Evolutionary conservation across 352 stramenopile genomes (phyloP).

Genomic region (Phytophthora pseudosyringae): DNA sequence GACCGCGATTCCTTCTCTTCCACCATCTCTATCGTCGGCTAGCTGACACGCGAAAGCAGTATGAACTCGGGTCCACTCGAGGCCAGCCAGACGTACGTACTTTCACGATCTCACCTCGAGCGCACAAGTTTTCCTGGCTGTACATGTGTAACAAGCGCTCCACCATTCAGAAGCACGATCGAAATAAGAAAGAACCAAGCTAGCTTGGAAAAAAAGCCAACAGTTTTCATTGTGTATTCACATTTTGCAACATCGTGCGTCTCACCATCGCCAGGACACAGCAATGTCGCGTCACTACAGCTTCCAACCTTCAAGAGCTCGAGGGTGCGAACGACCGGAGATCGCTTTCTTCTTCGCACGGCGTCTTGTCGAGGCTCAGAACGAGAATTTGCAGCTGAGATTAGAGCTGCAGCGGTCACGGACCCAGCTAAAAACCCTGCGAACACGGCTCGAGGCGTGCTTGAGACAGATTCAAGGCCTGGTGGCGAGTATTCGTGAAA

Average conservation of each 20-base stretch:
- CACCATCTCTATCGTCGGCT: conserved; percentile 38
- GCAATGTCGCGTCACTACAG: background rate
- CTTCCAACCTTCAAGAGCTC: background rate
- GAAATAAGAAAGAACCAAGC: conserved; percentile 14
- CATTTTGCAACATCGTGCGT: background rate
- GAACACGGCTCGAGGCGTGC: conserved; percentile 2
- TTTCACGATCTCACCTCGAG: conserved; percentile 3
- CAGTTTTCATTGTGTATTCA: conserved; percentile 2
- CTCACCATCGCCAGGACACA: background rate
- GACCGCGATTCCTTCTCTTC: conserved; percentile 41
- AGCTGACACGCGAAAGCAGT: conserved; percentile 7
- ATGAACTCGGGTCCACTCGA: conserved; percentile 3
- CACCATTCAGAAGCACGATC: conserved; percentile 7
- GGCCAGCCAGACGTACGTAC: conserved; percentile 11
- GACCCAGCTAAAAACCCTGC: background rate
- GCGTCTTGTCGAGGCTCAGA: conserved; percentile 5
- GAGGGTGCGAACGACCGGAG: background rate
- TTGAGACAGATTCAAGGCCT: conserved; percentile 13
- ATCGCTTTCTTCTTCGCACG: conserved; percentile 5
- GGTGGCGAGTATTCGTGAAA: conserved; percentile 17
- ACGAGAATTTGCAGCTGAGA: conserved; percentile 19
- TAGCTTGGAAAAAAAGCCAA: conserved; percentile 18
- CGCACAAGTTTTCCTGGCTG: conserved; percentile 14
- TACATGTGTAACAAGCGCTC: conserved; percentile 4
- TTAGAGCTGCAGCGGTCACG: conserved; percentile 6